A percentile compares a stretch with the other conserved stretches of the same genome.
Evolutionary conservation across 208 protist genomes (phyloP).

Genomic region (Perkinsela sp.): DNA sequence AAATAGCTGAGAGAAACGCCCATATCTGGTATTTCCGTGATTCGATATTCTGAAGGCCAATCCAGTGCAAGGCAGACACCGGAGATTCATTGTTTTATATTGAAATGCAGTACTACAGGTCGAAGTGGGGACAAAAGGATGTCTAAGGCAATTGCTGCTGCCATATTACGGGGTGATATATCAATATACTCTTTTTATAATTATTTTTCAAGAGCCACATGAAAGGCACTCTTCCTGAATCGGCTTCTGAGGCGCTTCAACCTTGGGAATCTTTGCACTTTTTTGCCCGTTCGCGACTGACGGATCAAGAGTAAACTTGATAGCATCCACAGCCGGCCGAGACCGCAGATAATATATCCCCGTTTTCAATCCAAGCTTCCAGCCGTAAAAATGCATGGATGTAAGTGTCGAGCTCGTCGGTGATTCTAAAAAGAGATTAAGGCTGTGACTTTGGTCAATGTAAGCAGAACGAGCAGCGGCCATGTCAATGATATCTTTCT

Average conservation of each 20-base stretch:
- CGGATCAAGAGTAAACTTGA: conserved; percentile 95
- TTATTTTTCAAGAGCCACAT: conserved; percentile 54
- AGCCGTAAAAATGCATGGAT: conserved; percentile 98
- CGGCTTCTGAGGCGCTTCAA: conserved; percentile 2
- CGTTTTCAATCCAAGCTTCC: conserved; percentile 94
- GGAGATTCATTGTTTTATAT: no score
- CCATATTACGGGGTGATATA: no score
- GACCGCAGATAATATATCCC: conserved; percentile 97
- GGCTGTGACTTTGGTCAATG: conserved; percentile 93
- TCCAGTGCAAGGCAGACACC: no score
- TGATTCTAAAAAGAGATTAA: conserved; percentile 90
- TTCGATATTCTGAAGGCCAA: no score
- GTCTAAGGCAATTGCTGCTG: no score
- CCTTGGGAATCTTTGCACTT: conserved; percentile 12
- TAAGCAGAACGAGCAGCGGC: conserved; percentile 89
- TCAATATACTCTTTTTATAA: no score
- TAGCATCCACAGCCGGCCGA: conserved; percentile 86
- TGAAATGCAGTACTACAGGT: no score
- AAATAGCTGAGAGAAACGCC: no score
- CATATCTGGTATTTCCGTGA: no score
- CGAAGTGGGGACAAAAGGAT: no score
- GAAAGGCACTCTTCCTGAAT: conserved; percentile 45
- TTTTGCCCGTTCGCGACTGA: conserved; percentile 19
- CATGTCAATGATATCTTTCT: conserved; percentile 91
- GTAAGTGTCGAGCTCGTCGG: conserved; percentile 80